These are phyloP conservation scores for Suhomyces terraborum DNA, from an alignment of 1,139 yeast genomes.

Conservation along the genomic window DNA sequence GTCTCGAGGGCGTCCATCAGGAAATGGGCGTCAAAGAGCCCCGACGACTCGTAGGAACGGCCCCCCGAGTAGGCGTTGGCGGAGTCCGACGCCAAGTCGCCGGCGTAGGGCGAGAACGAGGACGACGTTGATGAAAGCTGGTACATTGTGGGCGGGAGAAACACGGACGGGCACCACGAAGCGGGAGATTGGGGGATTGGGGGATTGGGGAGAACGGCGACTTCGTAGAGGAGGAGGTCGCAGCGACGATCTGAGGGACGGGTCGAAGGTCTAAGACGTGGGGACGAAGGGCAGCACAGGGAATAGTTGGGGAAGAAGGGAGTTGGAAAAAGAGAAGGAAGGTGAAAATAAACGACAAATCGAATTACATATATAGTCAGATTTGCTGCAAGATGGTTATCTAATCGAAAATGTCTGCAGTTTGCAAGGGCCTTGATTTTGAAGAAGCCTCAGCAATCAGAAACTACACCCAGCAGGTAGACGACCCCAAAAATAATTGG, in stretches of 20 bases:
- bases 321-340: neutral
- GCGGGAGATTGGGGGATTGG: too few species aligned
- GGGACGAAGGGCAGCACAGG: too few species aligned
- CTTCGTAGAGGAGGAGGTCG: neutral
- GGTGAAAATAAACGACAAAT: neutral
- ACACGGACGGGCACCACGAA: too few species aligned
- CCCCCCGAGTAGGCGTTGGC: neutral
- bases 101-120: slow-evolving; percentile 1
- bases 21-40: neutral
- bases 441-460: slow-evolving; percentile 12
- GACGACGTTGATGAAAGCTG: slow-evolving; percentile 2
- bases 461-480: neutral
- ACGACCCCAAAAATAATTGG: neutral
- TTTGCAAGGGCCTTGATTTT: slow-evolving; percentile 7
- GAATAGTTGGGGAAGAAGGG: neutral
- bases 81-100: neutral
- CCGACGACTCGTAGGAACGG: neutral
- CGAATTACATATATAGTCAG: slow-evolving; percentile 6
- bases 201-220: neutral
- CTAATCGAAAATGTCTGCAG: slow-evolving; percentile 2
- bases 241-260: too few species aligned
- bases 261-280: too few species aligned
- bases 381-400: slow-evolving; percentile 6
- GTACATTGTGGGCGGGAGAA: slow-evolving; percentile 1
- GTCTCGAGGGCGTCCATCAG: neutral